These are phyloP conservation scores for Podospora pseudocomata DNA, from an alignment of 495 filamentous ascomycete species.

Conservation along the genomic window DNA sequence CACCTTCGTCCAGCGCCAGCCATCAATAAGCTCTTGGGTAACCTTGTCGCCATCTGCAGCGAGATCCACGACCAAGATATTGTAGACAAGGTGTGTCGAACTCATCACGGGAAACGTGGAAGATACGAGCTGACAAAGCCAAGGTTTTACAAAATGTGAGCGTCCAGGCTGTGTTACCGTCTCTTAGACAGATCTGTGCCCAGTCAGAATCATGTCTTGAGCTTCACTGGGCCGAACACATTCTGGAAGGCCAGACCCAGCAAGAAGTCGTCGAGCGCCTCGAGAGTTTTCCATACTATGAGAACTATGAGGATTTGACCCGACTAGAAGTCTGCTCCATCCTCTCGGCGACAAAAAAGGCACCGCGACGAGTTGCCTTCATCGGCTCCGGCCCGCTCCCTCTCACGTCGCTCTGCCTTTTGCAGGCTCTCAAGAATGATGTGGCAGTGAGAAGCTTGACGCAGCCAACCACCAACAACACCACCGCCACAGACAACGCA, in stretches of 20 bases:
- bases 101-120: neutral
- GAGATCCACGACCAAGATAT: slow-evolving; percentile 25
- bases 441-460: neutral
- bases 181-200: slow-evolving; percentile 28
- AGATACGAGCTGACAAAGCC: neutral
- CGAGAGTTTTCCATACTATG: slow-evolving; percentile 29
- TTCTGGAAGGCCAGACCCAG: slow-evolving; percentile 10
- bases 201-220: slow-evolving; percentile 28
- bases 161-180: slow-evolving; percentile 21
- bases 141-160: slow-evolving; percentile 22
- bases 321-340: slow-evolving; percentile 31
- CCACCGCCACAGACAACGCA: neutral
- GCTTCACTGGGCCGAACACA: slow-evolving; percentile 24
- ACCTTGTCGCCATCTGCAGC: slow-evolving; percentile 27
- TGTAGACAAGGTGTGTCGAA: slow-evolving; percentile 20
- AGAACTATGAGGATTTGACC: slow-evolving; percentile 32
- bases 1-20: slow-evolving; percentile 16
- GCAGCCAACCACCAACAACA: neutral
- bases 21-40: slow-evolving; percentile 27
- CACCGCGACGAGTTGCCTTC: slow-evolving; percentile 27
- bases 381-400: slow-evolving; percentile 34
- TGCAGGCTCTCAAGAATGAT: slow-evolving; percentile 19
- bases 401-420: slow-evolving; percentile 29
- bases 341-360: slow-evolving; percentile 16
- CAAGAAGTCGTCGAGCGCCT: slow-evolving; percentile 21